Evolutionary conservation across 2,329 filamentous ascomycete species (phyloP).

Genomic region (Aspergillus sp.): DNA sequence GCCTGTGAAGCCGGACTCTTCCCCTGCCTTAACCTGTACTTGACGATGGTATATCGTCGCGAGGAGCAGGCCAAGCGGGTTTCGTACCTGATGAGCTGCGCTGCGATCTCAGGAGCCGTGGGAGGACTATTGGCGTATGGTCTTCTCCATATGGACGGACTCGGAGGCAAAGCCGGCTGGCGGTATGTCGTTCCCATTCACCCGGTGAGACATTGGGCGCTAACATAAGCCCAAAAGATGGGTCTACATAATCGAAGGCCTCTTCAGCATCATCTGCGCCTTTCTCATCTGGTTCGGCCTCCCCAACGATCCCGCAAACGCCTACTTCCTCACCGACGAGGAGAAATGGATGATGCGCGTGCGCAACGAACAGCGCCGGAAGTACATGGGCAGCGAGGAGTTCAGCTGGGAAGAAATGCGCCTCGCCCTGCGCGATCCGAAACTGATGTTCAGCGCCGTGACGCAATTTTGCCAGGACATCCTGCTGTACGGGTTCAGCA

Average conservation of each 20-base stretch:
- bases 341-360: constrained; percentile 53
- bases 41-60: constrained; percentile 43
- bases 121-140: constrained; percentile 42
- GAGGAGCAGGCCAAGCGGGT: constrained; percentile 44
- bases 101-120: constrained; percentile 41
- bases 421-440: constrained; percentile 51
- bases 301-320: constrained; percentile 48
- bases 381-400: constrained; percentile 52
- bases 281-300: constrained; percentile 49
- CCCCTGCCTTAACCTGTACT: constrained; percentile 40
- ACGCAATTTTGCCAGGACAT: constrained; percentile 56
- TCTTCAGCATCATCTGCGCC: constrained; percentile 45
- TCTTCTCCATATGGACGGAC: constrained; percentile 46
- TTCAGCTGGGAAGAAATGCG: constrained; percentile 54
- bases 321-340: constrained; percentile 51
- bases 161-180: constrained; percentile 49
- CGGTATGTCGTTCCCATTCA: constrained; percentile 29
- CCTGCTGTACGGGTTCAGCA: constrained; percentile 58
- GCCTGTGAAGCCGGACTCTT: constrained; percentile 41
- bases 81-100: constrained; percentile 42
- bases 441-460: constrained; percentile 50
- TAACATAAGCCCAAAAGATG: constrained; percentile 24
- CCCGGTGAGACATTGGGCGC: not conserved
- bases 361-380: constrained; percentile 45
- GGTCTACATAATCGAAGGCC: constrained; percentile 54